Percentiles rank a stretch among this genome's conserved stretches.
Conservation (phyloP, 1,139 yeast genomes). For the Oligophagozyma castellii region DNA sequence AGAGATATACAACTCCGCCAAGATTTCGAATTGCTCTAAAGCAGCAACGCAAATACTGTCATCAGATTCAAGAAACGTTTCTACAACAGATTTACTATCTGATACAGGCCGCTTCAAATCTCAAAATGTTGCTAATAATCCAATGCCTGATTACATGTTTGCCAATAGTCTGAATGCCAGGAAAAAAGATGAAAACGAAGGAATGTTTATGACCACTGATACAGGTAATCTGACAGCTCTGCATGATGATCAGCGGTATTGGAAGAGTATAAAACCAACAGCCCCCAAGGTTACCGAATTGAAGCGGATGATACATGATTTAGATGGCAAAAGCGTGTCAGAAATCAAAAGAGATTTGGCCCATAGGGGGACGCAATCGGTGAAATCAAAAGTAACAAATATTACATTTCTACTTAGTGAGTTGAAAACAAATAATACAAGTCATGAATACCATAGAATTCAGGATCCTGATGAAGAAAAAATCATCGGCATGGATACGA, state of each 20-base stretch:
- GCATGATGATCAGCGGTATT: slow-evolving; percentile 14
- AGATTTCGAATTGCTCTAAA: slow-evolving; percentile 10
- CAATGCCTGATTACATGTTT: slow-evolving; percentile 4
- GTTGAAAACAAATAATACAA: slow-evolving; percentile 13
- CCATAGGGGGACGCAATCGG: slow-evolving; percentile 22
- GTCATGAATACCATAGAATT: slow-evolving; percentile 14
- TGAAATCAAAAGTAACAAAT: slow-evolving; percentile 24
- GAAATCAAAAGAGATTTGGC: slow-evolving; percentile 3
- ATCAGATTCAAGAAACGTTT: slow-evolving; percentile 10
- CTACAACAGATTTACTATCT: slow-evolving; percentile 13
- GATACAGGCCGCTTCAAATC: slow-evolving; percentile 4
- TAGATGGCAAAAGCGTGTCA: slow-evolving; percentile 4
- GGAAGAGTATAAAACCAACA: slow-evolving; percentile 13
- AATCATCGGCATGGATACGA: slow-evolving; percentile 19
- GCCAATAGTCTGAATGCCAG: slow-evolving; percentile 2
- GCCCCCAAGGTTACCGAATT: slow-evolving; percentile 21
- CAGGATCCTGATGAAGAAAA: slow-evolving; percentile 25
- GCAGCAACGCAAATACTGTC: slow-evolving; percentile 11
- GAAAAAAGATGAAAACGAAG: not conserved
- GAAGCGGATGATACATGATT: slow-evolving; percentile 12
- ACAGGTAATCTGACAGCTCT: slow-evolving; percentile 1
- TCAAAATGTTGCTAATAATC: not conserved
- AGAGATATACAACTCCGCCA: slow-evolving; percentile 20
- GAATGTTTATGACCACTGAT: slow-evolving; percentile 1
- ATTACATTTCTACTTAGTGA: slow-evolving; percentile 24